Conservation (phyloP, 805 yeast genomes). For the Ogataea angusta region DNA sequence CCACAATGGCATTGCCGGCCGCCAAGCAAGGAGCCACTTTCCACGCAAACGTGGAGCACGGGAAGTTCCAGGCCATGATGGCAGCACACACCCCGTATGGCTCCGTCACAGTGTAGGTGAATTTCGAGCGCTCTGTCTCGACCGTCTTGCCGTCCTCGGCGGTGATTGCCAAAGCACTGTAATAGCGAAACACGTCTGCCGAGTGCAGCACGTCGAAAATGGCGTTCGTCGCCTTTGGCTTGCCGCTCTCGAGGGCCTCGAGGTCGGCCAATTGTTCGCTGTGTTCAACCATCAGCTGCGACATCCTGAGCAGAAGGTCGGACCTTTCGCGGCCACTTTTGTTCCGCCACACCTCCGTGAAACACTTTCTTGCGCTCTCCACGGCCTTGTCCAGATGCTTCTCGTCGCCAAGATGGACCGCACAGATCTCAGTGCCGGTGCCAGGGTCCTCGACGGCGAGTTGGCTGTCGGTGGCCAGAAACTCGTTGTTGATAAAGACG, state of each 20-base stretch:
- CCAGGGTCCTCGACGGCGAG: slow-evolving; percentile 57
- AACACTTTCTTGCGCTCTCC: slow-evolving; percentile 49
- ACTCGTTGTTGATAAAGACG: slow-evolving; percentile 83
- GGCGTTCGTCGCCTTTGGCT: slow-evolving; percentile 51
- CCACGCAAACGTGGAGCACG: slow-evolving; percentile 66
- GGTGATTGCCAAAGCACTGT: slow-evolving; percentile 77
- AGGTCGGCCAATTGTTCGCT: slow-evolving; percentile 50
- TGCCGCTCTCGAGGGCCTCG: slow-evolving; percentile 61
- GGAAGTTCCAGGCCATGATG: slow-evolving; percentile 73
- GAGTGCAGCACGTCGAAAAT: slow-evolving; percentile 57
- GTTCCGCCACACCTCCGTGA: slow-evolving; percentile 43
- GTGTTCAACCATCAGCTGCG: slow-evolving; percentile 47
- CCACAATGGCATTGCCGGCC: slow-evolving; percentile 61
- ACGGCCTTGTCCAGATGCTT: slow-evolving; percentile 57
- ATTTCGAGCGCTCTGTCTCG: slow-evolving; percentile 54
- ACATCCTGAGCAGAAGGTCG: slow-evolving; percentile 45
- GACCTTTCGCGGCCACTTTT: slow-evolving; percentile 45
- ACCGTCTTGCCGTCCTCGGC: slow-evolving; percentile 57
- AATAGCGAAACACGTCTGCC: slow-evolving; percentile 55
- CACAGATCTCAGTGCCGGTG: slow-evolving; percentile 48
- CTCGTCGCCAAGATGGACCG: slow-evolving; percentile 47
- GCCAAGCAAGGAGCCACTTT: slow-evolving; percentile 67
- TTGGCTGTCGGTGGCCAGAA: slow-evolving; percentile 50
- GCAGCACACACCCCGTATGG: slow-evolving; percentile 72
- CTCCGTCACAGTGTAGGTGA: slow-evolving; percentile 61